phyloP scores from a whole-genome alignment of 352 stramenopile species.

The Phytophthora litchii region DNA sequence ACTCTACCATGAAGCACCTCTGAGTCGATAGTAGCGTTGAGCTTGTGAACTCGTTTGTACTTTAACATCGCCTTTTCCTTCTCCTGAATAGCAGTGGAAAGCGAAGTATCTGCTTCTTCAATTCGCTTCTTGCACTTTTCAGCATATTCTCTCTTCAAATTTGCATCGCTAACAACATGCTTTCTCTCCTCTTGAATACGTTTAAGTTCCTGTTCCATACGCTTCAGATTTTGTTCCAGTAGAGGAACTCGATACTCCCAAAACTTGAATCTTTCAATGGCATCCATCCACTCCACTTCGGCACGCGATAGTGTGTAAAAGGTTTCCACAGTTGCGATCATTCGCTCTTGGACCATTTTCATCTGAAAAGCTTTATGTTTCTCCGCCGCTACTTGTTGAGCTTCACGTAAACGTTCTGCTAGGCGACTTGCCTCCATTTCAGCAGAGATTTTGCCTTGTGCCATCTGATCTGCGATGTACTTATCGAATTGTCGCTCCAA shows the following conservation, averaged over 20 bases:
- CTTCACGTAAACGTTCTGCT: slow-evolving; percentile 51
- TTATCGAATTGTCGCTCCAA: slow-evolving; percentile 65
- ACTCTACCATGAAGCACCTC: slow-evolving; percentile 67
- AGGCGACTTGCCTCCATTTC: slow-evolving; percentile 52
- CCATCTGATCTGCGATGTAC: slow-evolving; percentile 66
- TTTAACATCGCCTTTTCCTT: slow-evolving; percentile 40
- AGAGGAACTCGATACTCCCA: slow-evolving; percentile 34
- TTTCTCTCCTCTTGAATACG: slow-evolving; percentile 54
- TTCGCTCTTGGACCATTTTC: slow-evolving; percentile 67
- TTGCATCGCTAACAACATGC: slow-evolving; percentile 62
- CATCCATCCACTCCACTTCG: slow-evolving; percentile 62
- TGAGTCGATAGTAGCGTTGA: slow-evolving; percentile 71
- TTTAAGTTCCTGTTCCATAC: slow-evolving; percentile 49
- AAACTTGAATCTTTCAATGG: slow-evolving; percentile 43
- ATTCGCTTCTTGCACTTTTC: slow-evolving; percentile 48
- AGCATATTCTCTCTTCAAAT: slow-evolving; percentile 51
- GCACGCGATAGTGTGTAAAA: slow-evolving; percentile 39
- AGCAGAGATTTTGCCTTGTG: slow-evolving; percentile 50
- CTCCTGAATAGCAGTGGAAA: slow-evolving; percentile 41
- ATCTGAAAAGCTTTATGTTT: slow-evolving; percentile 50
- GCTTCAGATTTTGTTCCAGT: slow-evolving; percentile 37
- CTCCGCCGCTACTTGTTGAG: slow-evolving; percentile 49
- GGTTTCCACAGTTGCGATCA: slow-evolving; percentile 68
- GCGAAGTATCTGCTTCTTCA: slow-evolving; percentile 33
- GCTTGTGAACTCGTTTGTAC: slow-evolving; percentile 54